Conservation (phyloP, 2,329 filamentous ascomycete genomes). For the Fusarium duplospermum region DNA sequence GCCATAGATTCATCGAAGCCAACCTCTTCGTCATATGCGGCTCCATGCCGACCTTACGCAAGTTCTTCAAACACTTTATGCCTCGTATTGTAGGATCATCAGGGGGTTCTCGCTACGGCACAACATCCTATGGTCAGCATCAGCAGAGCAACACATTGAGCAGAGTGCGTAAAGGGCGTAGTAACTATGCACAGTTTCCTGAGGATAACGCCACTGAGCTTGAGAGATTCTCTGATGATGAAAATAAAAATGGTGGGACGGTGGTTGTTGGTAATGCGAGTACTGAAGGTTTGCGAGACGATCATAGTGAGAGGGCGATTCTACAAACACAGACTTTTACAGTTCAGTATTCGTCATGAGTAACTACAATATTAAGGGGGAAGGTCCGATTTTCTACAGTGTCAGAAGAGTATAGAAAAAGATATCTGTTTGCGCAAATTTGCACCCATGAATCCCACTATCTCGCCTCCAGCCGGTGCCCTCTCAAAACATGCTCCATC, state of each 20-base stretch:
- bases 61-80: slow-evolving; percentile 50
- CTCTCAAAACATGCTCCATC: neutral
- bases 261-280: slow-evolving; percentile 18
- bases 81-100: slow-evolving; percentile 42
- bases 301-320: slow-evolving; percentile 43
- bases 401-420: neutral
- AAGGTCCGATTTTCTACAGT: neutral
- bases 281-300: slow-evolving; percentile 25
- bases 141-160: slow-evolving; percentile 20
- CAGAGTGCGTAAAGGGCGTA: slow-evolving; percentile 25
- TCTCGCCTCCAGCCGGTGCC: neutral
- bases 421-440: neutral
- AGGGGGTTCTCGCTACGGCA: neutral
- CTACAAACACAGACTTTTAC: slow-evolving; percentile 42
- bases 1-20: slow-evolving; percentile 49
- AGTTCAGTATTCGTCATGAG: slow-evolving; percentile 23
- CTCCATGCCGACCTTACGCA: slow-evolving; percentile 53
- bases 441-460: neutral
- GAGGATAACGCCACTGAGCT: slow-evolving; percentile 28
- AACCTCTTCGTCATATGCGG: slow-evolving; percentile 56
- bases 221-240: slow-evolving; percentile 13
- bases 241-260: slow-evolving; percentile 1
- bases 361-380: neutral
- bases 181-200: slow-evolving; percentile 30
- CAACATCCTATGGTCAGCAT: slow-evolving; percentile 15